Evolutionary conservation across 805 yeast species (phyloP).

Genomic region (Yamadazyma sp.): DNA sequence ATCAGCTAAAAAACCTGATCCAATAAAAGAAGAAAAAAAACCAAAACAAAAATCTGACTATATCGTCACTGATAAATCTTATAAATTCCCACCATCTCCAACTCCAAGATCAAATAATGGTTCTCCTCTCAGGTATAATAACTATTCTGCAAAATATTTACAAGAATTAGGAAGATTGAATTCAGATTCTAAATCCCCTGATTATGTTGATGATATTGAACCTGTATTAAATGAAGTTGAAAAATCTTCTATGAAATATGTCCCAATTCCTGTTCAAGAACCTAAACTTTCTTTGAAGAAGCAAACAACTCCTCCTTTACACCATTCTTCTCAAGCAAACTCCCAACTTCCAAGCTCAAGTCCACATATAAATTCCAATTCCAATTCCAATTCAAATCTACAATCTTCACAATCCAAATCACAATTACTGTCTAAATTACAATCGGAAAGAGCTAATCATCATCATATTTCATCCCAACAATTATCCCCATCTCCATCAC

Average conservation of each 20-base stretch:
- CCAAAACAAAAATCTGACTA: constrained; percentile 33
- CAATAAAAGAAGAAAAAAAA: constrained; percentile 11
- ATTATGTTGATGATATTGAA: constrained; percentile 35
- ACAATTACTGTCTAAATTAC: constrained; percentile 8
- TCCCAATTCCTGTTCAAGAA: constrained; percentile 41
- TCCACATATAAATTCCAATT: too few species aligned
- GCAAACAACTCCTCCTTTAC: too few species aligned
- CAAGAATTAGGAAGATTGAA: constrained; percentile 24
- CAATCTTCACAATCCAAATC: background rate
- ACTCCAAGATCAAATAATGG: constrained; percentile 14
- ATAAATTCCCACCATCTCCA: constrained; percentile 55
- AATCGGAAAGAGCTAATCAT: constrained; percentile 3
- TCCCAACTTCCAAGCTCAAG: too few species aligned
- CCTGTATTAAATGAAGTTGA: constrained; percentile 19
- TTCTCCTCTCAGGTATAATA: too few species aligned
- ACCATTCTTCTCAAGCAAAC: too few species aligned
- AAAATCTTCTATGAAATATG: constrained; percentile 20
- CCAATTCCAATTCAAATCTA: constrained; percentile 1
- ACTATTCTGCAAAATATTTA: constrained; percentile 42
- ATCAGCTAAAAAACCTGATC: constrained; percentile 8
- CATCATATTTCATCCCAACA: constrained; percentile 8
- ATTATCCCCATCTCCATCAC: too few species aligned
- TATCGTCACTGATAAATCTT: constrained; percentile 47
- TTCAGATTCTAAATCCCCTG: constrained; percentile 8
- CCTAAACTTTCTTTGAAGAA: too few species aligned